Evolutionary conservation across 1,284 basidiomycete species (phyloP), one percentile per base, ranked within the genome.

Genomic region (Papiliotrema terrestris): DNA sequence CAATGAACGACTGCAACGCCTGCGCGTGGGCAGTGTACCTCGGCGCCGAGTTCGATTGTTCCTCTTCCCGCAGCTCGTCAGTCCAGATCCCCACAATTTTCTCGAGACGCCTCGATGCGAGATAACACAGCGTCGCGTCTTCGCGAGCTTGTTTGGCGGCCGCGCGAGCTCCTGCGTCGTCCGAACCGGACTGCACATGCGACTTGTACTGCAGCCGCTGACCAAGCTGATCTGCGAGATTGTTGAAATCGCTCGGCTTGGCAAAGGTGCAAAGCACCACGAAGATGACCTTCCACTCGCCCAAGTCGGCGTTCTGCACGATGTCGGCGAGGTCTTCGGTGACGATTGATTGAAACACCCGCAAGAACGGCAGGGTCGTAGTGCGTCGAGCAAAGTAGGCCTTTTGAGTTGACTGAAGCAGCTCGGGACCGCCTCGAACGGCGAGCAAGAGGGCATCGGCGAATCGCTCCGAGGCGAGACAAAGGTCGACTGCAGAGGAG

Each of bases 181-280:
- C 78, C 1, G 81, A 81, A 0, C 82, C 81, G 0, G 81, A 78
- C 51, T 83, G 82, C 8, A 82, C 75, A 32, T 81, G 83, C 72
- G 83, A 88, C 72, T 88, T 85, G 80, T 87, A 89, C 71, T 98
- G 94, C 46, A 98, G 82, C 19, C 95, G 82, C 62, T 88, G 85
- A 19, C 96, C 95, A 44, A 98, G 85, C 72, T 95, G 91, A 74
- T 98, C 95, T 1, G 89, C 86, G 8, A 98, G 81, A 44, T 83
- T 82, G 22, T 86, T 79, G 70, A 98, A 98, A 66, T 97, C 92
- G 38, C 91, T 86, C 51, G 83, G 79, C 59, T 80, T 83, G 1
- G 95, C 93, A 75, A 94, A 98, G 0, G 95, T 98, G 80, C 94
- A 98, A 15, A 98, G 76, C 2, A 98, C 91, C 45, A 97, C 94